Evolutionary conservation across 805 yeast genomes (phyloP).

Genomic region (Myxozyma sirexii): DNA sequence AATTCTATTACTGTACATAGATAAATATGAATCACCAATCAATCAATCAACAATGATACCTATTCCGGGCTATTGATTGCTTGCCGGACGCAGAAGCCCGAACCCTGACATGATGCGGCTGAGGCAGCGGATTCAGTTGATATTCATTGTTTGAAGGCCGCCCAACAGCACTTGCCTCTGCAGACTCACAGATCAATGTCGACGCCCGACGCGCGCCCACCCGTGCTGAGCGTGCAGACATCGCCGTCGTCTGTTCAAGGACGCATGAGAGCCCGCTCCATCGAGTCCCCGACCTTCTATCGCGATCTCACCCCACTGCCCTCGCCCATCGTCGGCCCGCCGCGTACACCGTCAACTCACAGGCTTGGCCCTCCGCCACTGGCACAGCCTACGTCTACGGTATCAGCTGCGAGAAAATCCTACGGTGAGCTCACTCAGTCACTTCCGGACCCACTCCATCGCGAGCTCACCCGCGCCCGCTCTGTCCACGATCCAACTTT

Average conservation of each 20-base stretch:
- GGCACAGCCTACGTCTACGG: conserved; percentile 3
- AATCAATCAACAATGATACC: no score
- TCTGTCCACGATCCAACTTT: conserved; percentile 15
- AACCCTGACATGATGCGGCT: not conserved
- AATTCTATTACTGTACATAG: no score
- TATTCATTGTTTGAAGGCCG: not conserved
- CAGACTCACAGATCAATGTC: conserved; percentile 5
- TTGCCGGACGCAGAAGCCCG: not conserved
- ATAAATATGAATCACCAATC: no score
- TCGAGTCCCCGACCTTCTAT: conserved; percentile 32
- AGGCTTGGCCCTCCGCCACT: conserved; percentile 4
- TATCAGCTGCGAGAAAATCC: not conserved
- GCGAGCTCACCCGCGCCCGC: conserved; percentile 25
- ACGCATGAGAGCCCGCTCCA: conserved; percentile 28
- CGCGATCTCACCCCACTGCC: conserved; percentile 37
- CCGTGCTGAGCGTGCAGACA: conserved; percentile 7
- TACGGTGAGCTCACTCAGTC: conserved; percentile 4
- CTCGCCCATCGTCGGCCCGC: conserved; percentile 33
- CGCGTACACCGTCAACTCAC: conserved; percentile 15
- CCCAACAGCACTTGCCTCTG: not conserved
- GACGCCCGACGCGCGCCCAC: conserved; percentile 8
- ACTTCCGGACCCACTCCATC: conserved; percentile 13
- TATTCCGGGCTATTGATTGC: not conserved
- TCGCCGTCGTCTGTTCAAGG: conserved; percentile 3
- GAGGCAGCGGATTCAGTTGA: not conserved